Evolutionary conservation across 768 basidiomycete genomes (phyloP), one percentile per base, ranked within the genome.

Genomic region (Gautieria morchelliformis): DNA sequence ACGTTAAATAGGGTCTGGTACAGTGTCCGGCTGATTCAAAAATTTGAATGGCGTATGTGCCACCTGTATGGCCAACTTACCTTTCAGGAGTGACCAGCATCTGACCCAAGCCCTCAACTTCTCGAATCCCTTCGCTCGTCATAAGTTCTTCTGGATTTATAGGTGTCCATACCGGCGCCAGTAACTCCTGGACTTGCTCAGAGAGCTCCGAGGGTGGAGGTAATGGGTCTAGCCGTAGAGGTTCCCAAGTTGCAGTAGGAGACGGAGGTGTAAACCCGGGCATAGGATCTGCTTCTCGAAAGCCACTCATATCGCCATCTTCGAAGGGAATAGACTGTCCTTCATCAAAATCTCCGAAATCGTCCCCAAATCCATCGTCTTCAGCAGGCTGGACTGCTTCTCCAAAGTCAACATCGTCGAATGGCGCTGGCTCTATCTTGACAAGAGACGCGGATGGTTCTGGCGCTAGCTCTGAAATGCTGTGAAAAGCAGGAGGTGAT

Each of bases 41-140:
- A 11, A 52, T 53, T 30, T 47, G 19, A 20, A 22, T 20, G n/a
- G 12, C 42, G 40, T 41, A 55, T 60, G 47, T 45, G 42, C 12
- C 52, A 63, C 56, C 64, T 67, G 91, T 14, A 10, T 27, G 20
- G 27, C 19, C 15, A 49, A 44, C 45, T n/a, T 20, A 48, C 93
- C 93, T 90, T 71, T 84, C 79, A 48, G 84, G 72, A 20, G 83
- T 83, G 30, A 85, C 75, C 58, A 96, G 73, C 52, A 93, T 80
- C 70, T 96, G 93, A 50, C 74, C 79, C 20, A 88, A 74, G 11
- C 93, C 93, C 63, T 85, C 89, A 14, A 80, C 83, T 65, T 93
- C 83, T 66, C 93, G 77, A 48, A 93, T 83, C 20, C 75, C 78
- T 52, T 91, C 88, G 59, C 84, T 79, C 14, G 83, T 81, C 41